phyloP scores from a whole-genome alignment of 805 yeast genomes.

The Candida succiphila region DNA sequence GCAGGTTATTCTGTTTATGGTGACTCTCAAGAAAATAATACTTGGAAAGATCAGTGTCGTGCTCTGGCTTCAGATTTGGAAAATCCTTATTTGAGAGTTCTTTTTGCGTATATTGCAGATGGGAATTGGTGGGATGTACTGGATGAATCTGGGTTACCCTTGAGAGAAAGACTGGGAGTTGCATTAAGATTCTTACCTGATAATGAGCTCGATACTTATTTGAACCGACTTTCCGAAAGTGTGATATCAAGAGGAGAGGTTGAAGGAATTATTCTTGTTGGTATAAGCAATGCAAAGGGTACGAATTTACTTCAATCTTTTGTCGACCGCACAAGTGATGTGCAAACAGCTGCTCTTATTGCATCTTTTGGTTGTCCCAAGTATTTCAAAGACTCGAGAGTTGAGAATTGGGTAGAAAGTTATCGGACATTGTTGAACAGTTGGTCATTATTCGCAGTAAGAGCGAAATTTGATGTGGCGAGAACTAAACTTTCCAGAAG shows the following conservation, averaged over 20 bases:
- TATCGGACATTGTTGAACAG: conserved; percentile 64
- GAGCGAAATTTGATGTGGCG: conserved; percentile 82
- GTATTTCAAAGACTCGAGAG: conserved; percentile 64
- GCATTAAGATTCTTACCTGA: conserved; percentile 82
- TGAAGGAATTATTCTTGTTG: conserved; percentile 85
- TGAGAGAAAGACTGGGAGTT: conserved; percentile 82
- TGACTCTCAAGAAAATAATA: conserved; percentile 47
- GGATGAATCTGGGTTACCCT: conserved; percentile 80
- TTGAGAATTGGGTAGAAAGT: conserved; percentile 67
- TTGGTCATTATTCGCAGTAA: conserved; percentile 66
- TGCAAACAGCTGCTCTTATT: conserved; percentile 83
- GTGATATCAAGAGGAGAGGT: conserved; percentile 76
- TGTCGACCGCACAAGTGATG: conserved; percentile 82
- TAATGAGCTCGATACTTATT: conserved; percentile 61
- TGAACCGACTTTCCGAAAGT: conserved; percentile 57
- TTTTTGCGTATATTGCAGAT: conserved; percentile 89
- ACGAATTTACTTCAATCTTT: conserved; percentile 75
- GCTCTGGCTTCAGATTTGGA: conserved; percentile 79
- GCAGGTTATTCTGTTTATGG: conserved; percentile 73
- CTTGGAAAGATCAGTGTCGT: conserved; percentile 93
- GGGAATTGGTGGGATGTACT: conserved; percentile 95
- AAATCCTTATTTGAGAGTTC: conserved; percentile 82
- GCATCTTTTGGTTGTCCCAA: conserved; percentile 77
- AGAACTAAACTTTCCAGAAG: conserved; percentile 55
- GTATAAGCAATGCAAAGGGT: conserved; percentile 72